phyloP scores from a whole-genome alignment of 148 eudicot genomes.

The Simmondsia chinensis region DNA sequence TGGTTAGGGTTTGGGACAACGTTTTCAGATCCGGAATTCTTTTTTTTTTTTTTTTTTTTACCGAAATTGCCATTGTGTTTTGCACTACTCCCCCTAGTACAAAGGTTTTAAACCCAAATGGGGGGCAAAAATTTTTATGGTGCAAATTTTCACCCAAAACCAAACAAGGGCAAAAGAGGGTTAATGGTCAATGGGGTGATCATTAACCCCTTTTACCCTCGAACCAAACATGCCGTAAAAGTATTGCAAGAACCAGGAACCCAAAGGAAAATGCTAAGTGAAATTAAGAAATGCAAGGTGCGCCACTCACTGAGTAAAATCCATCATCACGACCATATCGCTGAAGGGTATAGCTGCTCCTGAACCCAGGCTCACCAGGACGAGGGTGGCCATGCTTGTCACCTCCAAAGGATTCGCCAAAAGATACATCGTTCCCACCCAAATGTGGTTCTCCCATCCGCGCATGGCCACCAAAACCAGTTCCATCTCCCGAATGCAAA shows the following conservation, averaged over 20 bases:
- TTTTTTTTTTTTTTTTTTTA: too few relatives aligned
- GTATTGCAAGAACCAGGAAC: not conserved
- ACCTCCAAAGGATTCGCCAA: slow-evolving; percentile 49
- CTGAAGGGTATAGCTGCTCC: slow-evolving; percentile 39
- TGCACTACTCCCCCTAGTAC: too few relatives aligned
- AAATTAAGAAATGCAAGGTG: not conserved
- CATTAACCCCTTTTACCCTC: too few relatives aligned
- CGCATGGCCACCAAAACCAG: slow-evolving; percentile 47
- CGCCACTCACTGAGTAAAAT: slow-evolving; percentile 53
- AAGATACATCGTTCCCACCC: slow-evolving; percentile 39
- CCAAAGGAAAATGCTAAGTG: not conserved
- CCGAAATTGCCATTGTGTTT: too few relatives aligned
- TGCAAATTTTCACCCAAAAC: too few relatives aligned
- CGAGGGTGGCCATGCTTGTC: slow-evolving; percentile 42
- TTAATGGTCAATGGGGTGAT: too few relatives aligned
- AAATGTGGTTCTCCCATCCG: slow-evolving; percentile 44
- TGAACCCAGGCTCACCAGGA: slow-evolving; percentile 63
- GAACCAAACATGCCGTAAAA: too few relatives aligned
- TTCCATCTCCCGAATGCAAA: slow-evolving; percentile 30
- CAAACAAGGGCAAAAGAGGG: too few relatives aligned
- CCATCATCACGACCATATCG: slow-evolving; percentile 39
- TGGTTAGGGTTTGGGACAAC: too few relatives aligned
- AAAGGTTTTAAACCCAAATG: too few relatives aligned
- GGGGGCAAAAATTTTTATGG: too few relatives aligned
- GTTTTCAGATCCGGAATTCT: too few relatives aligned